These are phyloP conservation scores for Aspergillus panamensis DNA, from an alignment of 495 filamentous ascomycete genomes.

Conservation along the genomic window DNA sequence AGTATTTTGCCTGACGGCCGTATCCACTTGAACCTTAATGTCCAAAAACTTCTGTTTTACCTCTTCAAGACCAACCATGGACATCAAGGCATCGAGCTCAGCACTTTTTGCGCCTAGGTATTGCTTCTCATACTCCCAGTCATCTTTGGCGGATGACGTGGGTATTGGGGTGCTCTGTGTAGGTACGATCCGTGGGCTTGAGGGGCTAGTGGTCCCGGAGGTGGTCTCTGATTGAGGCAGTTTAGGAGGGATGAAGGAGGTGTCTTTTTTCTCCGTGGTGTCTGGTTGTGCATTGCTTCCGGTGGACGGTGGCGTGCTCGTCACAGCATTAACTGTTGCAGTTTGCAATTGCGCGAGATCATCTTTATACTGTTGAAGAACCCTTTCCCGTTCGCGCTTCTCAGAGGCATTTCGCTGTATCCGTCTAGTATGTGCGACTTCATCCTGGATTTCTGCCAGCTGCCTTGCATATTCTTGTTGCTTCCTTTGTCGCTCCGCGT, in stretches of 20 bases:
- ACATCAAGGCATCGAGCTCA: slow-evolving; percentile 63
- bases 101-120: slow-evolving; percentile 46
- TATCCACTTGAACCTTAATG: slow-evolving; percentile 69
- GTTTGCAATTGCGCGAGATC: slow-evolving; percentile 33
- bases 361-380: slow-evolving; percentile 42
- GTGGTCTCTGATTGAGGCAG: background rate
- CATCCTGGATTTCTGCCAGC: slow-evolving; percentile 55
- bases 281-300: background rate
- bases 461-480: slow-evolving; percentile 47
- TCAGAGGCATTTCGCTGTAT: slow-evolving; percentile 43
- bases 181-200: background rate
- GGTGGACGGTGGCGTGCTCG: background rate
- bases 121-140: slow-evolving; percentile 62
- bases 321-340: background rate
- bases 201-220: background rate
- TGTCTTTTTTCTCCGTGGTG: background rate
- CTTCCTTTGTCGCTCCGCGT: slow-evolving; percentile 48
- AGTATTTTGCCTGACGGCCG: slow-evolving; percentile 50
- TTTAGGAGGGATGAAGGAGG: background rate
- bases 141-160: slow-evolving; percentile 30
- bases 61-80: slow-evolving; percentile 67
- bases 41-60: slow-evolving; percentile 61
- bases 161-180: background rate
- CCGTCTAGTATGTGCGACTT: slow-evolving; percentile 52
- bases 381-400: slow-evolving; percentile 40